Conservation (phyloP, 768 basidiomycete genomes). For the Boletus sp. region DNA sequence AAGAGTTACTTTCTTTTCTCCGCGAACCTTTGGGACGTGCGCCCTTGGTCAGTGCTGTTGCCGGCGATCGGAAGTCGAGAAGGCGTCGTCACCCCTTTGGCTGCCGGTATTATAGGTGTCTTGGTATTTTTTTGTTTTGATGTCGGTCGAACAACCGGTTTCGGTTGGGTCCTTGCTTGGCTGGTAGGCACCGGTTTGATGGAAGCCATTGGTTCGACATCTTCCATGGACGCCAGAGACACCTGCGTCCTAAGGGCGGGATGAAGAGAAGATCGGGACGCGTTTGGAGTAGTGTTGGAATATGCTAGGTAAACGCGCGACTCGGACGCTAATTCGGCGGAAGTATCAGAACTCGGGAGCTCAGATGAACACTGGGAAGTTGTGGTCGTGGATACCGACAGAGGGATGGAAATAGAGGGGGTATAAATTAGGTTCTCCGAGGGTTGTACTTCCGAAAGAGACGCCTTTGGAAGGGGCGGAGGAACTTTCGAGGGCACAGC, state of each 20-base stretch:
- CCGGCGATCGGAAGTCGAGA: no score
- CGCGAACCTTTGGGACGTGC: no score
- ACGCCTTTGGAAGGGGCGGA: not conserved
- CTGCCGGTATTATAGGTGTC: no score
- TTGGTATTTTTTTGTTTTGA: no score
- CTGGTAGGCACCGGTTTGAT: no score
- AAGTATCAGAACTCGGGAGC: slow-evolving; percentile 13
- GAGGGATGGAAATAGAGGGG: slow-evolving; percentile 25
- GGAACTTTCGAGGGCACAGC: not conserved
- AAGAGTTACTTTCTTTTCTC: no score
- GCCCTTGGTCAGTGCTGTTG: no score
- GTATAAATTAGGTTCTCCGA: slow-evolving; percentile 6
- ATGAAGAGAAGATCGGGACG: slow-evolving; percentile 23
- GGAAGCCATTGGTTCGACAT: no score
- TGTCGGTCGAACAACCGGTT: no score
- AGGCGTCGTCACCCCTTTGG: no score
- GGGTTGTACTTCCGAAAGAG: slow-evolving; percentile 22
- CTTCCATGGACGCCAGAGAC: slow-evolving; percentile 23
- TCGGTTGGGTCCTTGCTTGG: no score
- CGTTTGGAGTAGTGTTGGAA: slow-evolving; percentile 3
- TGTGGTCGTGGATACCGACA: slow-evolving; percentile 22
- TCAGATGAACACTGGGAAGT: slow-evolving; percentile 22
- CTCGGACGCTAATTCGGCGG: slow-evolving; percentile 8
- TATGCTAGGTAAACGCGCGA: slow-evolving; percentile 15
- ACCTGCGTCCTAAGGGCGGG: slow-evolving; percentile 22